A percentile compares a stretch with the other conserved stretches of the same genome.
phyloP scores from a whole-genome alignment of 129 eudicot genomes.

The Artemisia annua region DNA sequence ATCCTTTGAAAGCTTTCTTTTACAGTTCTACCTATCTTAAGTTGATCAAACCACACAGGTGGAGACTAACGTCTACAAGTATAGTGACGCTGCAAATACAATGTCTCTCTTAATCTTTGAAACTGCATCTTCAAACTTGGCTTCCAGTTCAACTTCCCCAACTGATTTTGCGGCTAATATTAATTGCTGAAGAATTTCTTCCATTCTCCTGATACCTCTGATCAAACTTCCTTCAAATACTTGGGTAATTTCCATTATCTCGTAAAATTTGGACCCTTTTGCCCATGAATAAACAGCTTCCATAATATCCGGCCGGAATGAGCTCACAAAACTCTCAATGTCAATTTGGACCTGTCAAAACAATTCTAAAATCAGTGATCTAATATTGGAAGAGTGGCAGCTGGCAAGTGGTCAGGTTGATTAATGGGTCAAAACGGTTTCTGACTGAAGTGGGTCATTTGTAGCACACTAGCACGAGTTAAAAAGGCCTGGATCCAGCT shows the following conservation, averaged over 20 bases:
- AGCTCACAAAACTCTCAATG: slow-evolving; percentile 82
- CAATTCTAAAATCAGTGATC: background rate
- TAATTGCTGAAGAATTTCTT: slow-evolving; percentile 95
- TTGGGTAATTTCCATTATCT: slow-evolving; percentile 90
- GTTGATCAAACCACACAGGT: slow-evolving; percentile 2
- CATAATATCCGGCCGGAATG: slow-evolving; percentile 92
- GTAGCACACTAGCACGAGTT: too few species aligned
- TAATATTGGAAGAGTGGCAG: background rate
- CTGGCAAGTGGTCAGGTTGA: too few species aligned
- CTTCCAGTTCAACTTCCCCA: slow-evolving; percentile 90
- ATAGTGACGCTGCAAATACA: slow-evolving; percentile 95
- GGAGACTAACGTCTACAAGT: slow-evolving; percentile 41
- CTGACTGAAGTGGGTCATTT: too few species aligned
- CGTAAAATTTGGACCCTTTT: slow-evolving; percentile 85
- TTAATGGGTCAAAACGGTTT: too few species aligned
- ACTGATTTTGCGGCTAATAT: slow-evolving; percentile 85
- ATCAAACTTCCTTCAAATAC: slow-evolving; percentile 96
- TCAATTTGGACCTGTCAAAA: slow-evolving; percentile 78
- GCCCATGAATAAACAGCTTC: slow-evolving; percentile 97
- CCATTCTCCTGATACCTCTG: slow-evolving; percentile 92
- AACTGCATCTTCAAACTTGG: slow-evolving; percentile 87
- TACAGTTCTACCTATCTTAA: slow-evolving; percentile 19
- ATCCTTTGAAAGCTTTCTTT: background rate
- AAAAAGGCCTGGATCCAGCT: too few species aligned
- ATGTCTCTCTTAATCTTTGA: slow-evolving; percentile 93